Conservation (phyloP, 2,329 filamentous ascomycete species). For the Ilyonectria robusta region DNA sequence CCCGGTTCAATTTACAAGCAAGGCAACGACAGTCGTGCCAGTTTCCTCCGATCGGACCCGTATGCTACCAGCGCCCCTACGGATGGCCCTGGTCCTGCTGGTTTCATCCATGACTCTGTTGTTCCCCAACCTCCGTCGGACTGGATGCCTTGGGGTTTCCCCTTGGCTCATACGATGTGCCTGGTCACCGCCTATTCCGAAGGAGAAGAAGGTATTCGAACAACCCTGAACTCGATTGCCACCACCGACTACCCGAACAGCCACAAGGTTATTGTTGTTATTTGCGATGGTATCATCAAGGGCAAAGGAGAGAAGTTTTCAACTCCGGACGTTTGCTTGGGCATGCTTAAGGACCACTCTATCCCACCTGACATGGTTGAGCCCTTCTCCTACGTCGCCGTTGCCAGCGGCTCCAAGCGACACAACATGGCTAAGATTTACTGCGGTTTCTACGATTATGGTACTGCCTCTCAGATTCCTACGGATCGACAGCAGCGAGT, state of each 20-base stretch:
- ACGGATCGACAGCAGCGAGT: conserved; percentile 93
- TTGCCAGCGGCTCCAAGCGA: conserved; percentile 94
- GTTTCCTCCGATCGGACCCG: conserved; percentile 74
- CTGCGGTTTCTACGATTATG: conserved; percentile 98
- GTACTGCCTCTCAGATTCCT: conserved; percentile 83
- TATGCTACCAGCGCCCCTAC: conserved; percentile 68
- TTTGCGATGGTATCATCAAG: conserved; percentile 98
- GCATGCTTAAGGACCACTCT: conserved; percentile 95
- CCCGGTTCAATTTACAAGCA: conserved; percentile 81
- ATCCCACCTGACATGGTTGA: conserved; percentile 85
- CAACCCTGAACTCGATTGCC: conserved; percentile 94
- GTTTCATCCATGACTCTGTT: conserved; percentile 96
- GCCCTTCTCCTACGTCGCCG: conserved; percentile 95
- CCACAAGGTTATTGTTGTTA: conserved; percentile 95
- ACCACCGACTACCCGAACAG: conserved; percentile 99
- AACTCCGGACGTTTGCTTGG: conserved; percentile 90
- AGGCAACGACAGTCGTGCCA: conserved; percentile 73
- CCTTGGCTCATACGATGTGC: conserved; percentile 93
- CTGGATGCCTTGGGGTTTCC: conserved; percentile 97
- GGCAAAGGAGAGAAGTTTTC: conserved; percentile 89
- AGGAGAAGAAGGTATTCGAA: conserved; percentile 91
- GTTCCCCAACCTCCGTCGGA: conserved; percentile 96
- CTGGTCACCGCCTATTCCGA: conserved; percentile 98
- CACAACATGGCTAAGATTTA: conserved; percentile 99
- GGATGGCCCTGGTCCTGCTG: conserved; percentile 85